Base-by-base conservation (phyloP, 2,329 filamentous ascomycete genomes). In the Aspergillus sp. region DNA sequence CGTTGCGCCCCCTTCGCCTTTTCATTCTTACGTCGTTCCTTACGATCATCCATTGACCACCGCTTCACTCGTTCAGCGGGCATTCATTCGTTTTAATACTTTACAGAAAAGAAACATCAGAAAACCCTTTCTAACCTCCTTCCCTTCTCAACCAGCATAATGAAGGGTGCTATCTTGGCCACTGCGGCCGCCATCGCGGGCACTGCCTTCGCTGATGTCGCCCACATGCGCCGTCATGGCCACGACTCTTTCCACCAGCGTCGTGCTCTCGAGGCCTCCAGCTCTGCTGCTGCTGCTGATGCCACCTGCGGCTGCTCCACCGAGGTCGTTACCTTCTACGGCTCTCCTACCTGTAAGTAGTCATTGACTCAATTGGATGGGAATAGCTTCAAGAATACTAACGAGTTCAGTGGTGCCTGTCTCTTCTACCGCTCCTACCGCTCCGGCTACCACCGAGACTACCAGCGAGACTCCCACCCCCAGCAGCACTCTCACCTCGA, bases 101-200 rank as follows among this genome's bases (percentile, higher is more conserved):
- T 47, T 60, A 61, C 51, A 54, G n/a, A 32, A 32, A 53, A 57
- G 38, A 44, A 19, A 19, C 19, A 19, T 19, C 19, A 19, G 19
- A 47, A 48, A 43, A 47, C 43, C 41, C 50, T 40, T 53, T 38
- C 19, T 19, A 19, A 19, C 19, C 19, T 44, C 44, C 38, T 43
- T 28, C 42, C 46, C 51, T 57, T 64, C 73, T 19, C 19, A 19
- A 19, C 19, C 19, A 19, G 19, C 19, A 85, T 63, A 34, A 93
- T 93, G 88, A 93, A 87, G 85, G 82, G 77, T 62, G 75, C 77
- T 62, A 66, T 86, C 61, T 68, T 87, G 59, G 79, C 83, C 67
- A 81, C 83, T 53, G 73, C 72, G 49, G 74, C 73, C 48, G 70
- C 69, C 46, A 58, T 75, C 38, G 64, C 76, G 51, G 71, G 72